Conservation (phyloP, 1,139 yeast genomes). For the Candida dubliniensis region DNA sequence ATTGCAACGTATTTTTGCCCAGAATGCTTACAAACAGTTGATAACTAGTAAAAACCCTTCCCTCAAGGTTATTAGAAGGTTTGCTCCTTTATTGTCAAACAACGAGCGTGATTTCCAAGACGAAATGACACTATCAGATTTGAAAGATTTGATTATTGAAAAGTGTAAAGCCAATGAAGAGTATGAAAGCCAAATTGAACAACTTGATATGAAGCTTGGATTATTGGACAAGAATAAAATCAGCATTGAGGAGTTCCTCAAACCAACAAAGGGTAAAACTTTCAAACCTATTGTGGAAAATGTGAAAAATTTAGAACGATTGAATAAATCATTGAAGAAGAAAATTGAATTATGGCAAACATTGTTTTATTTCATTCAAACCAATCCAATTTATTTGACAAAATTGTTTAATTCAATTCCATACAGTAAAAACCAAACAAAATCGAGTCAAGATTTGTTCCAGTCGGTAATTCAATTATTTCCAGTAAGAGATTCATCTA, state of each 20-base stretch:
- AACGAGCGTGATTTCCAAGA: slow-evolving; percentile 74
- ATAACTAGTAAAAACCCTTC: slow-evolving; percentile 75
- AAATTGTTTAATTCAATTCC: slow-evolving; percentile 40
- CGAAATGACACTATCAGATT: slow-evolving; percentile 67
- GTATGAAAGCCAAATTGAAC: slow-evolving; percentile 72
- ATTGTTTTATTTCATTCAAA: slow-evolving; percentile 78
- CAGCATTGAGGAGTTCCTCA: slow-evolving; percentile 70
- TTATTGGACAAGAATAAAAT: slow-evolving; percentile 76
- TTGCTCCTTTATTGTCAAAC: slow-evolving; percentile 75
- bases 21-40: slow-evolving; percentile 71
- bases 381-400: slow-evolving; percentile 75
- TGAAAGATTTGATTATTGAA: slow-evolving; percentile 65
- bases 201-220: slow-evolving; percentile 79
- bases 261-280: slow-evolving; percentile 42
- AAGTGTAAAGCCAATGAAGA: slow-evolving; percentile 65
- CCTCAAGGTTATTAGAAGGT: slow-evolving; percentile 69
- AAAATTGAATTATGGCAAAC: slow-evolving; percentile 69
- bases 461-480: slow-evolving; percentile 50
- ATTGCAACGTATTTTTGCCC: slow-evolving; percentile 67
- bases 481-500: slow-evolving; percentile 36
- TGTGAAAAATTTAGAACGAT: slow-evolving; percentile 28
- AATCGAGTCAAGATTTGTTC: slow-evolving; percentile 38
- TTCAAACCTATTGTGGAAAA: slow-evolving; percentile 11
- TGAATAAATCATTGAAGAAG: slow-evolving; percentile 39
- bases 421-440: slow-evolving; percentile 21